These are phyloP conservation scores for Cerrena zonata DNA, from an alignment of 1,284 basidiomycete species.

Conservation along the genomic window DNA sequence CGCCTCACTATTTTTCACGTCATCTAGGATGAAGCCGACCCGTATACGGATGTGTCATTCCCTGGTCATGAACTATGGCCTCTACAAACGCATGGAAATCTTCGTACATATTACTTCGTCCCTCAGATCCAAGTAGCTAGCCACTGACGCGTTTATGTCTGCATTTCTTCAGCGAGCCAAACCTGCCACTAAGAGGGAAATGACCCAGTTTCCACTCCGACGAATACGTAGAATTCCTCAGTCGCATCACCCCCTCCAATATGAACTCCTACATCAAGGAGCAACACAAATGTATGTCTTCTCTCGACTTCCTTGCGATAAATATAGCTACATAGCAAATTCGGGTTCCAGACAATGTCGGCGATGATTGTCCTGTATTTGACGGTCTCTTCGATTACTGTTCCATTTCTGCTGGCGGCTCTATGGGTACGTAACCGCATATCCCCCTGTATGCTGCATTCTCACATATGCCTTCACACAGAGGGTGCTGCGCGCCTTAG, in stretches of 20 bases:
- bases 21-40: slow-evolving; percentile 85
- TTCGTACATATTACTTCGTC: no score
- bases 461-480: slow-evolving; percentile 25
- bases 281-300: slow-evolving; percentile 83
- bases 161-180: slow-evolving; percentile 75
- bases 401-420: slow-evolving; percentile 95
- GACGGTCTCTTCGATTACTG: slow-evolving; percentile 98
- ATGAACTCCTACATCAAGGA: slow-evolving; percentile 87
- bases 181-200: slow-evolving; percentile 96
- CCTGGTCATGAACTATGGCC: slow-evolving; percentile 97
- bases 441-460: background rate
- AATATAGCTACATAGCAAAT: slow-evolving; percentile 1
- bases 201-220: slow-evolving; percentile 94
- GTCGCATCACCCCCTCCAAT: slow-evolving; percentile 79
- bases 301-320: background rate
- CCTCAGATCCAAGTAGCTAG: no score
- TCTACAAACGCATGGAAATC: slow-evolving; percentile 97
- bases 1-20: slow-evolving; percentile 11
- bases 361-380: slow-evolving; percentile 97
- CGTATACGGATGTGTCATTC: slow-evolving; percentile 99
- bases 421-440: slow-evolving; percentile 72
- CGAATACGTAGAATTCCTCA: slow-evolving; percentile 88
- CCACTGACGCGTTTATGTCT: background rate
- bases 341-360: slow-evolving; percentile 63
- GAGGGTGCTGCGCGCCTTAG: slow-evolving; percentile 95